Evolutionary conservation across 2,329 filamentous ascomycete genomes (phyloP).

Genomic region (Coniochaeta hoffmannii): DNA sequence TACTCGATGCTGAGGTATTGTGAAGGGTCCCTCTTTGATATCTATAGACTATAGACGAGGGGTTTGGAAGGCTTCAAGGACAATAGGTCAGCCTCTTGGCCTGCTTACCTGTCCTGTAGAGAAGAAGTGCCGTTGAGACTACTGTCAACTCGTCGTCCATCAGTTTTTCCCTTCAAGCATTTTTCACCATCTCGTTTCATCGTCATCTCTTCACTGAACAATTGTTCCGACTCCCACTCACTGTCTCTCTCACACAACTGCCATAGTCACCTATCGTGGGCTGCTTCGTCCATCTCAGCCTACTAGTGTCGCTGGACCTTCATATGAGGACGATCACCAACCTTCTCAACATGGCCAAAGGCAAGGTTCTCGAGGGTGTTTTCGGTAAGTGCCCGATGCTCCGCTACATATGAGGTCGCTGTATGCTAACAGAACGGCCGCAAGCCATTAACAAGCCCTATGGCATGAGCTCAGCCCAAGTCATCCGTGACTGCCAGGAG

Average conservation of each 20-base stretch:
- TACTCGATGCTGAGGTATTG: neutral
- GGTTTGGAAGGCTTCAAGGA: neutral
- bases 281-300: neutral
- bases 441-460: conserved; percentile 88
- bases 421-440: neutral
- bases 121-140: too few species aligned
- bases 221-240: neutral
- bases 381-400: conserved; percentile 38
- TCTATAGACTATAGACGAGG: neutral
- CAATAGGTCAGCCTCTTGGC: neutral
- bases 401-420: neutral
- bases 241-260: neutral
- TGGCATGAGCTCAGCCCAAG: conserved; percentile 80
- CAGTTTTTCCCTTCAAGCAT: neutral
- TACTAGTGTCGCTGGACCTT: conserved; percentile 4
- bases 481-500: conserved; percentile 78
- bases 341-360: conserved; percentile 43
- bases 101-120: neutral
- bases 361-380: conserved; percentile 47
- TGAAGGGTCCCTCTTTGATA: neutral
- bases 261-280: neutral
- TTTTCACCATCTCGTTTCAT: neutral
- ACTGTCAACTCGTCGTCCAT: too few species aligned
- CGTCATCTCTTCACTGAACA: neutral
- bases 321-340: conserved; percentile 23